These are phyloP conservation scores for Pseudogymnoascus sp. DNA, from an alignment of 2,329 filamentous ascomycete species.

Conservation along the genomic window DNA sequence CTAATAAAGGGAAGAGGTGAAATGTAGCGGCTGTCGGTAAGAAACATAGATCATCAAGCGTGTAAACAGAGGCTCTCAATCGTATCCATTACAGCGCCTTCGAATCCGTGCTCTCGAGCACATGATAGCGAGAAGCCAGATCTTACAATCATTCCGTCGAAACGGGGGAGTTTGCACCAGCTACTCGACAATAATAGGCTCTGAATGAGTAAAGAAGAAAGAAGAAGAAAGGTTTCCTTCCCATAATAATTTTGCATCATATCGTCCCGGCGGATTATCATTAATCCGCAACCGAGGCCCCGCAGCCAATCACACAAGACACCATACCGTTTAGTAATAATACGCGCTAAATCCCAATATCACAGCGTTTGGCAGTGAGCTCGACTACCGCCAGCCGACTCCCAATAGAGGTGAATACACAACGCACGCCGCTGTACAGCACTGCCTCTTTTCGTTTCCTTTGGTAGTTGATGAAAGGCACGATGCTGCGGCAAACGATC, in stretches of 20 bases:
- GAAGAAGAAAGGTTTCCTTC: constrained; percentile 27
- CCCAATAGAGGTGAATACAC: constrained; percentile 13
- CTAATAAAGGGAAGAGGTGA: background rate
- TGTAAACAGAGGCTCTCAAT: constrained; percentile 44
- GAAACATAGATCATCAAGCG: constrained; percentile 55
- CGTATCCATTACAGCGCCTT: constrained; percentile 65
- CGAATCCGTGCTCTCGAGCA: constrained; percentile 48
- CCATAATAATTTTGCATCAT: constrained; percentile 9
- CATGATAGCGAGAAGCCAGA: constrained; percentile 68
- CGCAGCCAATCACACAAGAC: constrained; percentile 7
- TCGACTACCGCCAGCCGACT: constrained; percentile 14
- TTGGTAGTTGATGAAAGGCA: constrained; percentile 46
- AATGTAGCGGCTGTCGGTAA: constrained; percentile 69
- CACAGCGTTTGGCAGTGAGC: constrained; percentile 1
- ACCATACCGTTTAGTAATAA: background rate
- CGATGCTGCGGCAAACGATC: constrained; percentile 61
- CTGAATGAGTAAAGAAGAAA: constrained; percentile 47
- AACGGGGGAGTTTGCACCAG: constrained; percentile 25
- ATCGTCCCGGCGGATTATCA: background rate
- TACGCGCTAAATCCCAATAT: constrained; percentile 8
- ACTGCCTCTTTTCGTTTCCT: constrained; percentile 31
- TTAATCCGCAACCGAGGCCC: constrained; percentile 1
- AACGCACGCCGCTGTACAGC: constrained; percentile 16
- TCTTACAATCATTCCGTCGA: constrained; percentile 35
- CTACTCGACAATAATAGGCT: constrained; percentile 61